Evolutionary conservation across 2,329 filamentous ascomycete species (phyloP), one percentile per base, ranked within the genome.

Genomic region (Sarocladium oryzae): DNA sequence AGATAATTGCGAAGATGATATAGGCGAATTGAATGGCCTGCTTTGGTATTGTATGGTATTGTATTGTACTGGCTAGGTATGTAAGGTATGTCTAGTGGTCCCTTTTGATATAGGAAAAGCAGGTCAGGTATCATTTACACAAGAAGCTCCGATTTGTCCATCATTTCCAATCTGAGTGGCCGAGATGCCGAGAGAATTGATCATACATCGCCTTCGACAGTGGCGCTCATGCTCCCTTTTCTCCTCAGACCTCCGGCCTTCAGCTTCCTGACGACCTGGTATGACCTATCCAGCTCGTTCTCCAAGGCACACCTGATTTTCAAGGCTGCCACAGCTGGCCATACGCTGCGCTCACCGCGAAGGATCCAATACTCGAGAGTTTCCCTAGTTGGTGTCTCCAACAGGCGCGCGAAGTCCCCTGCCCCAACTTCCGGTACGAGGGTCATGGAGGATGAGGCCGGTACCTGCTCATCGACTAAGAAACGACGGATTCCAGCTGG

Each of bases 311-410:
- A 93, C 6, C 92, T 75, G 6, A 95, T 84, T 59, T 86, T 85
- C 55, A 97, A 69, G 13, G 90, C 89, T 28, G 84, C 84, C 2
- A 96, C 82, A 2, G 89, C 88, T 0, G 91, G 92, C 91, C 92
- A 97, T 0, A 96, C 89, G 57, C 88, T 91, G 55, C 84, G 74
- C 68, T 97, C 92, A 1, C 92, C 92, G 51, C 86, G 78, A 28
- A 84, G 67, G 51, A 95, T 90, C 92, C 91, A 96, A 59, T 92
- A 87, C 53, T 89, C 82, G 3, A 96, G 71, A 8, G 82, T 84
- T 53, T 85, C 81, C 49, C 81, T 76, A 0, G 86, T 92, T 1
- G 90, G 90, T 26, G 86, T 88, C 65, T 95, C 87, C n/a, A 96
- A 76, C 30, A 96, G 70, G 30, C 85, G 79, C 37, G 85, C 71